Base-by-base conservation (phyloP, 2,329 filamentous ascomycete species). In the Sphaceloma murrayae region DNA sequence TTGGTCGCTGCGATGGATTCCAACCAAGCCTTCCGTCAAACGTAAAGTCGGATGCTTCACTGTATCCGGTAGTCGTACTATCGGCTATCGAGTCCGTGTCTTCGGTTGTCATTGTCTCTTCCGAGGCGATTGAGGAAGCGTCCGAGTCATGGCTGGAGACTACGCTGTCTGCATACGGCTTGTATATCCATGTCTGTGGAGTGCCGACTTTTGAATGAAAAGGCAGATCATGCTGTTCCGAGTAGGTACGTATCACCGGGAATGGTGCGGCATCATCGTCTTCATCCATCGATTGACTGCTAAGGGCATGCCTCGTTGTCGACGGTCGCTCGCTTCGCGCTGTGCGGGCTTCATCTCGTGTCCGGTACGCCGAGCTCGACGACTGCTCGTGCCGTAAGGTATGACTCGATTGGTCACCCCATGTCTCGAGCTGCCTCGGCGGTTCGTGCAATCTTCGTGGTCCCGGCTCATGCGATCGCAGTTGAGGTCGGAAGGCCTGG, bases 21-120 rank as follows among this genome's bases (percentile, higher is more conserved):
- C 44, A 51, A 26, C 46, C 49, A 34, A 48, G 14, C 30, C 27
- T 44, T 8, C 49, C 45, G n/a, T 48, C 40, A 19, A 51, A 49
- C 5, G 45, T 42, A 32, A 48, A 49, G 11, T 51, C 49, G 3
- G 49, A 43, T 8, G 39, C 22, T 9, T 40, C 43, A 18, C 34
- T 39, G 33, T 39, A 18, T 19, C 30, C 31, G 21, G 45, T 47
- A 18, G 31, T 43, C 18, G 38, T 40, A 18, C 36, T 50, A n/a
- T 46, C 45, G 34, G 45, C 45, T 34, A 45, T 30, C 10, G 34
- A 43, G 11, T 47, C 36, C 19, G 34, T 27, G 27, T 40, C 29
- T 10, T 42, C 34, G 9, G 29, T 46, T 11, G 36, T 40, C 32
- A 38, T 39, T n/a, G 40, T 43, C 22, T 45, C 42, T 32, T 45